phyloP scores from a whole-genome alignment of 208 protist species.

The Balamuthia mandrillaris region DNA sequence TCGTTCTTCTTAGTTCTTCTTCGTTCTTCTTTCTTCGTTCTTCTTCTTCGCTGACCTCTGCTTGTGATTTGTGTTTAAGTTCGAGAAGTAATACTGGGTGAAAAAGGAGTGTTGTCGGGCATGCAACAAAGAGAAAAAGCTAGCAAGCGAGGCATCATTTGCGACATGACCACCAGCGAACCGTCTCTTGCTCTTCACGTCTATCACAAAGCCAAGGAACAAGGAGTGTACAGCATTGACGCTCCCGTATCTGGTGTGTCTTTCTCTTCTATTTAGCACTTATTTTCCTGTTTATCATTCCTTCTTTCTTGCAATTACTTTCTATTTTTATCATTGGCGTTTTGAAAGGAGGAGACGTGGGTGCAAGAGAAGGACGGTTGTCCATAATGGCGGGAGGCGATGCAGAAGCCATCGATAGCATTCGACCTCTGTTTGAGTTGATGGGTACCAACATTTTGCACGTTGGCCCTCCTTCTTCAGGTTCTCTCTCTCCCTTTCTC shows the following conservation, averaged over 20 bases:
- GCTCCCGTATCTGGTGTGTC: constrained; percentile 78
- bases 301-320: too few relatives aligned
- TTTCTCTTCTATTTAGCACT: too few relatives aligned
- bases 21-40: too few relatives aligned
- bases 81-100: background rate
- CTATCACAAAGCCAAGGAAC: constrained; percentile 69
- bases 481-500: too few relatives aligned
- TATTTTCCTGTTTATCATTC: too few relatives aligned
- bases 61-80: background rate
- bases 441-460: constrained; percentile 53
- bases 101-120: constrained; percentile 76
- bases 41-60: too few relatives aligned
- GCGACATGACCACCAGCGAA: constrained; percentile 93
- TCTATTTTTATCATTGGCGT: constrained; percentile 51
- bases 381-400: constrained; percentile 92
- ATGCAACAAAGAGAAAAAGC: too few relatives aligned
- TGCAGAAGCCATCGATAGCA: constrained; percentile 63
- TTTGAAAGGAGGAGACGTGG: constrained; percentile 40
- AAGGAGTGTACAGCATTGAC: constrained; percentile 81
- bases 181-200: constrained; percentile 85
- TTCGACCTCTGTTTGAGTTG: constrained; percentile 38
- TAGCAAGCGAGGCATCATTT: constrained; percentile 75
- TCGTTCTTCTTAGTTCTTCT: too few relatives aligned
- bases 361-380: constrained; percentile 85
- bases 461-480: constrained; percentile 6